Percentiles rank a stretch among this genome's conserved stretches.
Conservation (phyloP, 352 stramenopile genomes). For the Globisporangium alternatum region DNA sequence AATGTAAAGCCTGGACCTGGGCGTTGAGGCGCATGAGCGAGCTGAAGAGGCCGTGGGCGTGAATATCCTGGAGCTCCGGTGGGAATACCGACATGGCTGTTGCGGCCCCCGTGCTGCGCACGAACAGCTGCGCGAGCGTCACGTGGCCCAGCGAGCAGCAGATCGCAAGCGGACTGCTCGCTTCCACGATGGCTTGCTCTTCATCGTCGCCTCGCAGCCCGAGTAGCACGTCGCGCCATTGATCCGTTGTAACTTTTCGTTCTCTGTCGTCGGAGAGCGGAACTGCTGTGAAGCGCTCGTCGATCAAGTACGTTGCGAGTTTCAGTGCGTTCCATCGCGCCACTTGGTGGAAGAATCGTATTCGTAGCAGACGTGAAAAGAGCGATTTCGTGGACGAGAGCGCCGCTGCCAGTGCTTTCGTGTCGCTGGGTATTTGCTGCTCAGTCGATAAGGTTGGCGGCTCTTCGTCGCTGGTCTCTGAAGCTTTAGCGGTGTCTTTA, state of each 20-base stretch:
- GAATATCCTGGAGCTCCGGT: slow-evolving; percentile 24
- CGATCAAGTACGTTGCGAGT: slow-evolving; percentile 8
- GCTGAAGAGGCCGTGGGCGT: slow-evolving; percentile 22
- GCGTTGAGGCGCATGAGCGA: slow-evolving; percentile 10
- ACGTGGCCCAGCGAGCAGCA: slow-evolving; percentile 8
- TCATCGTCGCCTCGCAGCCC: background rate
- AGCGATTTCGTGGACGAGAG: slow-evolving; percentile 2
- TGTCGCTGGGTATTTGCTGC: background rate
- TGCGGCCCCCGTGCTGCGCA: background rate
- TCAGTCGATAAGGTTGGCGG: background rate
- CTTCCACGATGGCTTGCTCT: slow-evolving; percentile 1
- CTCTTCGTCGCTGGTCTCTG: background rate
- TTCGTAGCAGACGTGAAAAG: background rate
- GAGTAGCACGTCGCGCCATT: background rate
- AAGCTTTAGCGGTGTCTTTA: background rate
- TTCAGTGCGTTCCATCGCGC: slow-evolving; percentile 38
- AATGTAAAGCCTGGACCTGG: background rate
- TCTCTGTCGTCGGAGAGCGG: background rate
- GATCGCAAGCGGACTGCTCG: background rate
- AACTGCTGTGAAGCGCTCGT: background rate
- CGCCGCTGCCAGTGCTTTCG: background rate
- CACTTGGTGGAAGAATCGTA: slow-evolving; percentile 18
- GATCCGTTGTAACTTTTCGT: background rate
- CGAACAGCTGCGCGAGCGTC: slow-evolving; percentile 1
- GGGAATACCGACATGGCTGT: slow-evolving; percentile 11